Conservation (phyloP, 2,329 filamentous ascomycete genomes). For the Aspergillus novofumigatus region DNA sequence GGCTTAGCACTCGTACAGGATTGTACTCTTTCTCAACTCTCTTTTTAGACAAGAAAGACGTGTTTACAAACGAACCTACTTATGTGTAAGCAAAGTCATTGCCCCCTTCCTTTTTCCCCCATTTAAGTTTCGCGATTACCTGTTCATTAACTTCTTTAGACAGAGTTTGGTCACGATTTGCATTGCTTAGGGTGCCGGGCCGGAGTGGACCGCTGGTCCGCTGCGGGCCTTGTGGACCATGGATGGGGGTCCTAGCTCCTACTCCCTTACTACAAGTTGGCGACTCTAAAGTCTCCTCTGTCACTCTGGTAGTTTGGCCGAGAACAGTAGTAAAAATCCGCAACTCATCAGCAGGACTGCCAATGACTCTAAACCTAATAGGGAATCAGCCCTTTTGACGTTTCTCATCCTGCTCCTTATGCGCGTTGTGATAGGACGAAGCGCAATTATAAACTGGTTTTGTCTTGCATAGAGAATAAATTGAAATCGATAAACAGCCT, state of each 20-base stretch:
- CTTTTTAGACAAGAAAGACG: not conserved
- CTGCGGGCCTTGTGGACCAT: conserved; percentile 21
- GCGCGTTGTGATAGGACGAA: conserved; percentile 14
- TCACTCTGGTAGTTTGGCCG: too few species aligned
- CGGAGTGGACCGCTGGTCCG: conserved; percentile 25
- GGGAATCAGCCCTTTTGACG: not conserved
- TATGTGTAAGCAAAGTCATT: not conserved
- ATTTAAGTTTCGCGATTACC: not conserved
- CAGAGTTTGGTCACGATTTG: conserved; percentile 14
- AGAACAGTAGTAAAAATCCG: too few species aligned
- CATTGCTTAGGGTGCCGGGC: conserved; percentile 23
- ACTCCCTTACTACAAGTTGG: not conserved
- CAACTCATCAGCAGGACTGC: conserved; percentile 5
- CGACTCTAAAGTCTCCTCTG: not conserved
- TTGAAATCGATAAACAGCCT: conserved; percentile 13
- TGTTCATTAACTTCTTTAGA: conserved; percentile 1
- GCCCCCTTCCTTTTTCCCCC: not conserved
- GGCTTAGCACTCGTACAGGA: not conserved
- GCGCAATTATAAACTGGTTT: conserved; percentile 8
- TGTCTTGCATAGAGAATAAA: conserved; percentile 12
- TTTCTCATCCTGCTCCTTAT: conserved; percentile 9
- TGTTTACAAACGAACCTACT: not conserved
- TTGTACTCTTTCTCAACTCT: not conserved
- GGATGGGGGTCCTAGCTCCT: conserved; percentile 19
- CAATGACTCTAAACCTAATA: conserved; percentile 3